Conservation (phyloP, 331 rosid species). For the Cydonia oblonga region DNA sequence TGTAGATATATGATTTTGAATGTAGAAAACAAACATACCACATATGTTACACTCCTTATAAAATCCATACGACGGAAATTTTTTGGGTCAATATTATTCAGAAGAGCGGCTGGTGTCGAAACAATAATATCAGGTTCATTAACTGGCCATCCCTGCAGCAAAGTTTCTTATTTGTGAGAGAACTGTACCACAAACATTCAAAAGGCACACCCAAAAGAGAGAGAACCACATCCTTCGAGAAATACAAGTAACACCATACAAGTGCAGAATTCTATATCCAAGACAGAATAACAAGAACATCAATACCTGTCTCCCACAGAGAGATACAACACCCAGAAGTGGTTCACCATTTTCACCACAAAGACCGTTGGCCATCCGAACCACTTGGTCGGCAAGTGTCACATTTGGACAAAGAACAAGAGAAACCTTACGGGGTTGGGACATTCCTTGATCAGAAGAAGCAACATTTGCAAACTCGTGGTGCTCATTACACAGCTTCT, state of each 20-base stretch:
- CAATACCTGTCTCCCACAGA: constrained; percentile 85
- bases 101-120: constrained; percentile 90
- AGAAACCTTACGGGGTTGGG: constrained; percentile 23
- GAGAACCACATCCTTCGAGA: background rate
- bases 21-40: constrained; percentile 36
- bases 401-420: constrained; percentile 93
- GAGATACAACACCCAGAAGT: constrained; percentile 52
- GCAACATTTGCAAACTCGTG: constrained; percentile 20
- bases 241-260: background rate
- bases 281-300: background rate
- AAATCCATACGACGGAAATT: constrained; percentile 45
- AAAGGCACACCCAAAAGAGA: background rate
- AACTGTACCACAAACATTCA: background rate
- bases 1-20: background rate
- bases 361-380: constrained; percentile 70
- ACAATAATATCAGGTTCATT: constrained; percentile 69
- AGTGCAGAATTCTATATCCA: background rate
- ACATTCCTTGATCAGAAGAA: constrained; percentile 23
- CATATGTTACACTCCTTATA: constrained; percentile 65
- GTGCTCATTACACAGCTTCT: constrained; percentile 29
- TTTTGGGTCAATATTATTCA: constrained; percentile 62
- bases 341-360: constrained; percentile 48
- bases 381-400: constrained; percentile 80
- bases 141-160: constrained; percentile 79
- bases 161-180: constrained; percentile 3